Base-by-base conservation (phyloP, 768 basidiomycete genomes). In the Pisolithus tinctorius region DNA sequence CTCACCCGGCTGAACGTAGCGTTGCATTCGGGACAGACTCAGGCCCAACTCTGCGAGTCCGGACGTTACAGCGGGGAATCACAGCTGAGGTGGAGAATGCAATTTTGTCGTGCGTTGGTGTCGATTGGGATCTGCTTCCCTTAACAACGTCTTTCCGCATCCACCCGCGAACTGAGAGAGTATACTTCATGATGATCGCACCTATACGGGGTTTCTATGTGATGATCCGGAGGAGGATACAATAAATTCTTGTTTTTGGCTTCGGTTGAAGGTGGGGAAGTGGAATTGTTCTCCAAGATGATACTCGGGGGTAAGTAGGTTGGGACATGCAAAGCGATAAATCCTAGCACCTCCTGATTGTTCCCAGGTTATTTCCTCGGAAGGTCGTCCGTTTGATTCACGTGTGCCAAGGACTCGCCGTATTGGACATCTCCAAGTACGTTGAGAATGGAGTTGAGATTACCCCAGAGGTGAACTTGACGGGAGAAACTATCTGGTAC, bases 101-200 rank as follows among this genome's bases (percentile, higher is more conserved):
- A 20, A 20, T 20, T 20, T 20, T 2, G 20, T 20, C 20, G 20
- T 20, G 20, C 20, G 20, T 20, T 20, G 20, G 20, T 20, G 20
- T 20, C 20, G 20, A 20, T 20, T 20, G 20, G 2, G 20, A 20
- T 20, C 20, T 20, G 20, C 20, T 20, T 20, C 20, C 20, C 20
- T 20, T 20, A 20, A 20, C 20, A 20, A 20, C 20, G 20, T 20
- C 20, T 20, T 20, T 20, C 20, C 20, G 20, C 20, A 20, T 20
- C 20, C 20, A 20, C 20, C 20, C 2, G 20, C 20, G 20, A 11
- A 11, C 30, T 10, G 30, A 31, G 30, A 31, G 30, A 31, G 30
- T 44, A 76, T 83, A 63, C 64, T 79, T 1, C 76, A 77, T 43
- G 75, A 84, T 59, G 71, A 72, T 2, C 61, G 69, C 6, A 63